Percentiles rank a stretch among this genome's conserved stretches.
Conservation (phyloP, 2,329 filamentous ascomycete species). For the Penicillium sp. region DNA sequence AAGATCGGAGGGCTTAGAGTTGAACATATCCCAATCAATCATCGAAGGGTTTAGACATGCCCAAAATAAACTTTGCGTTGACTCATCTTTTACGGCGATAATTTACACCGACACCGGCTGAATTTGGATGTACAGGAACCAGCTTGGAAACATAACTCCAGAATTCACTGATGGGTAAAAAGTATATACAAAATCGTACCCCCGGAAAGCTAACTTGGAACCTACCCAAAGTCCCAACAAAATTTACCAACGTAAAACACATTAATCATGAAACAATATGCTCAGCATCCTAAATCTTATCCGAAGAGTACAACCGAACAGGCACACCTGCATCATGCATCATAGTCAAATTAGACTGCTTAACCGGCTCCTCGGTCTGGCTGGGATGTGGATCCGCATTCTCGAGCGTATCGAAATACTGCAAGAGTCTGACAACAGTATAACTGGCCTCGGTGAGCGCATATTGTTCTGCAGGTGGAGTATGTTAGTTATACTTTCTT, state of each 20-base stretch:
- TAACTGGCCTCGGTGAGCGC: slow-evolving; percentile 45
- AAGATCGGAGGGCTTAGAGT: too few species aligned
- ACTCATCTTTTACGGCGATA: background rate
- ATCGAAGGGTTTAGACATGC: too few species aligned
- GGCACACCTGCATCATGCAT: slow-evolving; percentile 33
- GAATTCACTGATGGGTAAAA: background rate
- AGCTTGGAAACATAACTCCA: background rate
- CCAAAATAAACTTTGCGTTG: background rate
- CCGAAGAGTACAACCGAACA: slow-evolving; percentile 25
- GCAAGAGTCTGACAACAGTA: slow-evolving; percentile 38
- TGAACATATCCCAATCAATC: too few species aligned
- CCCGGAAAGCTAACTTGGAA: too few species aligned
- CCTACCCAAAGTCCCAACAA: background rate
- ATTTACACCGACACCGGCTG: background rate
- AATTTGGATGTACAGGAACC: too few species aligned
- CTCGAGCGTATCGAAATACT: slow-evolving; percentile 38
- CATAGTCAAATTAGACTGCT: slow-evolving; percentile 32
- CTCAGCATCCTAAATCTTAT: background rate
- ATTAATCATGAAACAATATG: background rate
- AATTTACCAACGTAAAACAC: background rate
- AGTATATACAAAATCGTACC: background rate
- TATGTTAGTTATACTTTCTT: background rate
- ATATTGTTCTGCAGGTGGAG: slow-evolving; percentile 39
- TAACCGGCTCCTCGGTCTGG: slow-evolving; percentile 24
- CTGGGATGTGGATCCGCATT: slow-evolving; percentile 32